A percentile compares a stretch with the other conserved stretches of the same genome.
Evolutionary conservation across 2,329 filamentous ascomycete genomes (phyloP).

Genomic region (Rachicladosporium sp.): DNA sequence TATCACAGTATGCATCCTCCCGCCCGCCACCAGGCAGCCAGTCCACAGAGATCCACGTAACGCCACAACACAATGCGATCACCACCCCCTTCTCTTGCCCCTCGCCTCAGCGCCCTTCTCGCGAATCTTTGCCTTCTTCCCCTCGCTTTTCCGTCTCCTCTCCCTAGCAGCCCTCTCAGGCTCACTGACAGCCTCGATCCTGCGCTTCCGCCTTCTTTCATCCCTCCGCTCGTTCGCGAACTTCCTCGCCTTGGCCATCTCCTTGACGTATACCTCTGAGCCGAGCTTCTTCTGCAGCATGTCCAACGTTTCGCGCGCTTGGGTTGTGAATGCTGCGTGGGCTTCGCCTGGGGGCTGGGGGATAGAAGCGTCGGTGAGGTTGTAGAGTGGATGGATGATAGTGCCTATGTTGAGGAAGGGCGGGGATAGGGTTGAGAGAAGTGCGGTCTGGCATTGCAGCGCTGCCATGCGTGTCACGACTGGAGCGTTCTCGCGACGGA

Average conservation of each 20-base stretch:
- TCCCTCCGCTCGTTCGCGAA: slow-evolving; percentile 60
- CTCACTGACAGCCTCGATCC: slow-evolving; percentile 72
- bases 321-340: slow-evolving; percentile 58
- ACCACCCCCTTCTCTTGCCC: slow-evolving; percentile 60
- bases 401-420: slow-evolving; percentile 52
- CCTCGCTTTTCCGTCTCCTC: slow-evolving; percentile 74
- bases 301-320: slow-evolving; percentile 67
- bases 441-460: slow-evolving; percentile 59
- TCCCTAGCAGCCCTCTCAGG: slow-evolving; percentile 67
- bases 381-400: slow-evolving; percentile 59
- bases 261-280: slow-evolving; percentile 62
- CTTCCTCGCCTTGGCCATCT: slow-evolving; percentile 60
- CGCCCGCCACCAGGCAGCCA: background rate
- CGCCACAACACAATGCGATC: background rate
- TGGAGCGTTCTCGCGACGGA: slow-evolving; percentile 59
- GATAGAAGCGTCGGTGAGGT: slow-evolving; percentile 64
- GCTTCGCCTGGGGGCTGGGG: slow-evolving; percentile 44
- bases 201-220: slow-evolving; percentile 68
- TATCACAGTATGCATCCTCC: background rate
- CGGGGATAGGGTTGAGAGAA: slow-evolving; percentile 48
- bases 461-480: slow-evolving; percentile 54
- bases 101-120: slow-evolving; percentile 63
- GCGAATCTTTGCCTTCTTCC: slow-evolving; percentile 73
- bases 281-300: slow-evolving; percentile 76
- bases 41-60: background rate